A percentile compares a stretch with the other conserved stretches of the same genome.
These are phyloP conservation scores for Cytospora piceicola DNA, from an alignment of 2,329 filamentous ascomycete species.

Conservation along the genomic window DNA sequence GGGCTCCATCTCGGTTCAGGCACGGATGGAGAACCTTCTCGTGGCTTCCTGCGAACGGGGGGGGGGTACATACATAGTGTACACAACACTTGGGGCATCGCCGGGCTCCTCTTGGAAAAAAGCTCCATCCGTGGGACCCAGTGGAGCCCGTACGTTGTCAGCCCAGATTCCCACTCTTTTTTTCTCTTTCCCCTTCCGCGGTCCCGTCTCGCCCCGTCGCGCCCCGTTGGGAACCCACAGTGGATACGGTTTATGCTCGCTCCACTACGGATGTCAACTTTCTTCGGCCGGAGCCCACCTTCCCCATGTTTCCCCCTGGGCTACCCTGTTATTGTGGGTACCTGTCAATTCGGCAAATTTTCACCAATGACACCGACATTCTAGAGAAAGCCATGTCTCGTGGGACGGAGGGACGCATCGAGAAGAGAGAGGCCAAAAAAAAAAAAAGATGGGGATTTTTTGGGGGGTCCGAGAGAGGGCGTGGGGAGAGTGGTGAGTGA, in stretches of 20 bases:
- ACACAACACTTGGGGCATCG: background rate
- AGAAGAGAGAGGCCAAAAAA: too few species aligned
- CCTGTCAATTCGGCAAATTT: constrained; percentile 30
- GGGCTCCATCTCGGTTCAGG: background rate
- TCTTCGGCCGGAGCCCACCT: constrained; percentile 20
- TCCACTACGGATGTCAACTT: constrained; percentile 16
- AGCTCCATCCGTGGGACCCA: constrained; percentile 5
- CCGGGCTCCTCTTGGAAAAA: background rate
- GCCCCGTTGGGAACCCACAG: constrained; percentile 1
- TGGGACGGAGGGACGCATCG: background rate
- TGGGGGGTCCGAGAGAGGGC: background rate
- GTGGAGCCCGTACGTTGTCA: constrained; percentile 14
- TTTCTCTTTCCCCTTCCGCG: constrained; percentile 9
- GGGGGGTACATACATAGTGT: too few species aligned
- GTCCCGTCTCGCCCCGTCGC: constrained; percentile 2
- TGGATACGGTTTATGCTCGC: background rate
- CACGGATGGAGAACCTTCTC: background rate
- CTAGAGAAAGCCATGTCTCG: constrained; percentile 22
- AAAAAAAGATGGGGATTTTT: background rate
- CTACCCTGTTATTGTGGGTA: constrained; percentile 14
- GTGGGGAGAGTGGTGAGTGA: background rate
- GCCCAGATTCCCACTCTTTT: constrained; percentile 17
- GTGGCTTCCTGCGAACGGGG: background rate
- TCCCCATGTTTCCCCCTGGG: constrained; percentile 15
- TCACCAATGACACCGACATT: constrained; percentile 13